Conservation (phyloP, 345 rosid species). For the Bretschneidera sinensis region DNA sequence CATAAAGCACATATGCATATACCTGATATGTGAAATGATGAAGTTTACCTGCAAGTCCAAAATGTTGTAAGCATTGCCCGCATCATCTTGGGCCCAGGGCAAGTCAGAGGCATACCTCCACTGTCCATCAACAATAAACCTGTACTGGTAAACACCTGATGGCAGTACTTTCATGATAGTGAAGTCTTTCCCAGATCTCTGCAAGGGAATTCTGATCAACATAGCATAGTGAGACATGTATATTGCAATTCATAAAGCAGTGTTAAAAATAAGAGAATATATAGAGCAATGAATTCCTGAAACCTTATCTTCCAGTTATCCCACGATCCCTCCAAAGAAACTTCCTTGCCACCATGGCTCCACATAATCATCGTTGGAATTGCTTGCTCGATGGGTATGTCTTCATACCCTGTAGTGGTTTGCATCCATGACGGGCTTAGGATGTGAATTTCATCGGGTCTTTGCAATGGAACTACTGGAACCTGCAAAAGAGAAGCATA, state of each 20-base stretch:
- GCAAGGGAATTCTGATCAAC: constrained; percentile 71
- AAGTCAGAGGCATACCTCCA: constrained; percentile 80
- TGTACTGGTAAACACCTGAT: constrained; percentile 88
- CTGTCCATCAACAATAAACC: constrained; percentile 92
- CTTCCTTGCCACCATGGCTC: constrained; percentile 80
- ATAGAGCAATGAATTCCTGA: background rate
- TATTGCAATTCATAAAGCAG: constrained; percentile 3
- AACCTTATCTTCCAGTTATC: constrained; percentile 90
- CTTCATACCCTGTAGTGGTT: constrained; percentile 48
- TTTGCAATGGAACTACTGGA: constrained; percentile 81
- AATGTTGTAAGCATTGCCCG: constrained; percentile 71
- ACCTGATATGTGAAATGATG: constrained; percentile 1
- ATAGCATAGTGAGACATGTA: constrained; percentile 12
- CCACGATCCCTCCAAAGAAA: constrained; percentile 96
- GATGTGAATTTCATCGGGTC: constrained; percentile 80
- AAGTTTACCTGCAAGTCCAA: constrained; percentile 78
- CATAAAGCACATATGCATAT: constrained; percentile 12
- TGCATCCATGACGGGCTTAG: constrained; percentile 63
- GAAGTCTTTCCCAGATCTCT: constrained; percentile 93
- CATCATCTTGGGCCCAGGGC: constrained; percentile 77
- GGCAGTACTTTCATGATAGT: constrained; percentile 93
- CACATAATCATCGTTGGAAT: constrained; percentile 95
- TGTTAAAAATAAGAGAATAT: background rate
- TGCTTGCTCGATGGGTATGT: constrained; percentile 53
- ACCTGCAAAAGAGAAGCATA: constrained; percentile 36